Conservation (phyloP, 768 basidiomycete species). For the Amanita phalloides region DNA sequence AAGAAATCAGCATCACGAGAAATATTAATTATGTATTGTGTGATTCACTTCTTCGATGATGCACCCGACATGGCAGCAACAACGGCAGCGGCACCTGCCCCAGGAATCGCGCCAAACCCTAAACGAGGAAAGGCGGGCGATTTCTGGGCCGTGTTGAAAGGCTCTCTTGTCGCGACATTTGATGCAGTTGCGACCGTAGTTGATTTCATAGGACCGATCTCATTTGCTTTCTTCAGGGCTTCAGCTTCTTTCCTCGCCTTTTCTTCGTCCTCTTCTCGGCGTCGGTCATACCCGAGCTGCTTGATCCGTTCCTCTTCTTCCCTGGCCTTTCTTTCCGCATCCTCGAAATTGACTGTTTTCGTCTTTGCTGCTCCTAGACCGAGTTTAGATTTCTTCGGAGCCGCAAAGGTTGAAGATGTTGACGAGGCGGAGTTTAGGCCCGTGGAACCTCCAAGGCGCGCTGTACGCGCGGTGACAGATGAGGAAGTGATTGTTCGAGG, state of each 20-base stretch:
- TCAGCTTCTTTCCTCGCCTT: slow-evolving; percentile 55
- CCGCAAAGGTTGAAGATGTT: slow-evolving; percentile 18
- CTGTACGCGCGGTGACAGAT: slow-evolving; percentile 36
- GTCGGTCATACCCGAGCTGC: slow-evolving; percentile 84
- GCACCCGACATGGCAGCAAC: slow-evolving; percentile 24
- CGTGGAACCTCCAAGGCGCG: slow-evolving; percentile 25
- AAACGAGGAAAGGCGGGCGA: slow-evolving; percentile 53
- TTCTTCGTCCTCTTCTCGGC: slow-evolving; percentile 77
- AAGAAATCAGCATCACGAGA: background rate
- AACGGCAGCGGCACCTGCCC: slow-evolving; percentile 42
- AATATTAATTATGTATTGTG: background rate
- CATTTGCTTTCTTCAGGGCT: slow-evolving; percentile 27
- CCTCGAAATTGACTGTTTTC: slow-evolving; percentile 84
- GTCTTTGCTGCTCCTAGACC: slow-evolving; percentile 88
- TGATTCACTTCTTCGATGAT: slow-evolving; percentile 19
- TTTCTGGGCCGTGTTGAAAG: slow-evolving; percentile 13
- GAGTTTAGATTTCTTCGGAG: slow-evolving; percentile 55
- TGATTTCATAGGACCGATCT: slow-evolving; percentile 22
- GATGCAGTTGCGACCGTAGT: slow-evolving; percentile 15
- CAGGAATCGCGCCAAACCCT: slow-evolving; percentile 78
- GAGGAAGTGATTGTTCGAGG: slow-evolving; percentile 62
- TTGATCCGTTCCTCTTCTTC: slow-evolving; percentile 92
- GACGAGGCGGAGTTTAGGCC: slow-evolving; percentile 25
- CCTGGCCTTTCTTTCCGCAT: slow-evolving; percentile 80
- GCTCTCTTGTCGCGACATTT: slow-evolving; percentile 11